Evolutionary conservation across 2,329 filamentous ascomycete species (phyloP).

Genomic region (Monilinia fructigena): DNA sequence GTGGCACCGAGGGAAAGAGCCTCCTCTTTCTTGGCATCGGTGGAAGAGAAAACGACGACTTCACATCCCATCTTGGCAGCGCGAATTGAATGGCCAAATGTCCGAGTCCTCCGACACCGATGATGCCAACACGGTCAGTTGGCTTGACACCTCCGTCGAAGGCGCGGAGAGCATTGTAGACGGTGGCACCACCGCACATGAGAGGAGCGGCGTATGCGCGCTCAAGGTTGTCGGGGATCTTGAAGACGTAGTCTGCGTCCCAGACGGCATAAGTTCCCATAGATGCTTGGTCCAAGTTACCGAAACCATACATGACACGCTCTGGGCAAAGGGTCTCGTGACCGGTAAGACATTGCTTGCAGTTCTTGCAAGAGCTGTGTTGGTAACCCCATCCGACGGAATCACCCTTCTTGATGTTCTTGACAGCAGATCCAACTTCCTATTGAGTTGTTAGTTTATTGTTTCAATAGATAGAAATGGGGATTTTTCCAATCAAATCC

Average conservation of each 20-base stretch:
- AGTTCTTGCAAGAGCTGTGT: conserved; percentile 46
- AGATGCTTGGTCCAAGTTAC: conserved; percentile 49
- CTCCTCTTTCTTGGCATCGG: conserved; percentile 63
- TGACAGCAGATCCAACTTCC: conserved; percentile 45
- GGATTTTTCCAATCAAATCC: conserved; percentile 17
- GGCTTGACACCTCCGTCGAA: conserved; percentile 40
- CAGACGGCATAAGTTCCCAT: conserved; percentile 45
- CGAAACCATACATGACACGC: conserved; percentile 45
- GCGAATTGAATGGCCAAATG: conserved; percentile 63
- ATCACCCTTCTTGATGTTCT: conserved; percentile 45
- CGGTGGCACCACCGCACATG: conserved; percentile 49
- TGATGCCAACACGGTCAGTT: conserved; percentile 41
- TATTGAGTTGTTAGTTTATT: background rate
- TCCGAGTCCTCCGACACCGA: conserved; percentile 61
- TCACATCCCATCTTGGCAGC: conserved; percentile 61
- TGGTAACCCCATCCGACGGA: conserved; percentile 50
- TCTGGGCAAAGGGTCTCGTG: conserved; percentile 46
- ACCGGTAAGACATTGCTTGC: conserved; percentile 47
- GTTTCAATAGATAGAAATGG: conserved; percentile 10
- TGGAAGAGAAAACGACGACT: conserved; percentile 57
- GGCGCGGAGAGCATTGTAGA: conserved; percentile 41
- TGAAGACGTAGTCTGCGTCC: conserved; percentile 44
- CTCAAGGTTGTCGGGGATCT: conserved; percentile 43
- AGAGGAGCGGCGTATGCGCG: conserved; percentile 46
- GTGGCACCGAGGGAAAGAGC: conserved; percentile 57